These are phyloP conservation scores for Biscutella auriculata DNA, from an alignment of 441 rosid genomes.

Conservation along the genomic window DNA sequence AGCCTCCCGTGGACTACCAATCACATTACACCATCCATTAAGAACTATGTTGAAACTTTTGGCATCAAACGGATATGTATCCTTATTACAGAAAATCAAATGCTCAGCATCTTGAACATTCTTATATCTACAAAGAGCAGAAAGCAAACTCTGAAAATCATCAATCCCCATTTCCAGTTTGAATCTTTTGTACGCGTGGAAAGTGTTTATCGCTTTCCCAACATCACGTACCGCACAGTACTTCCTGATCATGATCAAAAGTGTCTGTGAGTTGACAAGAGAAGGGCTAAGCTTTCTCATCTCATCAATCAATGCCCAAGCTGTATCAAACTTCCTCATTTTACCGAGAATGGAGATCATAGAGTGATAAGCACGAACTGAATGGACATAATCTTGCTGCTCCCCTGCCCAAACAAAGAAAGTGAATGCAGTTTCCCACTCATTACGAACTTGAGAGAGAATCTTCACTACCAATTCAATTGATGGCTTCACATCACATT, in stretches of 20 bases:
- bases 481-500: slow-evolving; percentile 38
- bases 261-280: slow-evolving; percentile 65
- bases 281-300: slow-evolving; percentile 53
- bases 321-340: slow-evolving; percentile 86
- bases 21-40: slow-evolving; percentile 82
- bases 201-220: slow-evolving; percentile 71
- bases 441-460: slow-evolving; percentile 57
- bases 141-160: slow-evolving; percentile 77
- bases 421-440: slow-evolving; percentile 79
- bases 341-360: slow-evolving; percentile 83
- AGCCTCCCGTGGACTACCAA: slow-evolving; percentile 61
- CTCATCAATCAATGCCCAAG: slow-evolving; percentile 83
- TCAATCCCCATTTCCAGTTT: slow-evolving; percentile 53
- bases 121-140: slow-evolving; percentile 87
- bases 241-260: slow-evolving; percentile 78
- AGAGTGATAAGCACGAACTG: slow-evolving; percentile 50
- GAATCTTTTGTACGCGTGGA: slow-evolving; percentile 58
- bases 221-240: slow-evolving; percentile 88
- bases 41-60: slow-evolving; percentile 82
- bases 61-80: slow-evolving; percentile 49
- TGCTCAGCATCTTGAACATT: slow-evolving; percentile 94
- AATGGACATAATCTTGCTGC: slow-evolving; percentile 47
- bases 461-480: slow-evolving; percentile 56
- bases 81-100: slow-evolving; percentile 62
- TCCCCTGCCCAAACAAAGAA: slow-evolving; percentile 80